Evolutionary conservation across 768 basidiomycete species (phyloP).

Genomic region (Hygrophorus russula): DNA sequence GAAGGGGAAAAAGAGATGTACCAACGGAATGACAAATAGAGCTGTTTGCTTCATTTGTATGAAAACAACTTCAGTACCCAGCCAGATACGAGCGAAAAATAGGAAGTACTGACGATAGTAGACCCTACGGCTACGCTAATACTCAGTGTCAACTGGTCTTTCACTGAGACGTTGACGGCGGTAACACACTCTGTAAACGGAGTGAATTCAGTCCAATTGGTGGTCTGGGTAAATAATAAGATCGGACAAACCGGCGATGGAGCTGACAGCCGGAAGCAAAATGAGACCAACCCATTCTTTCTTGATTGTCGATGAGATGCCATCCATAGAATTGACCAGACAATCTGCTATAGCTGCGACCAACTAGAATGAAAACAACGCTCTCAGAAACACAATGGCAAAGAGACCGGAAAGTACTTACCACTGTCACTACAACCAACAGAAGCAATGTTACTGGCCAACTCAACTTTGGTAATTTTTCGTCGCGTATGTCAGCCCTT

Average conservation of each 20-base stretch:
- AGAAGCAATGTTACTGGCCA: constrained; percentile 43
- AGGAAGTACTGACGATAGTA: constrained; percentile 41
- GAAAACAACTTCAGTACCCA: too few species aligned
- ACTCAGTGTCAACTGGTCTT: constrained; percentile 72
- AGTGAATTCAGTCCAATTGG: too few species aligned
- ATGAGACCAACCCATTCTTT: constrained; percentile 89
- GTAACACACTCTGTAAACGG: constrained; percentile 65
- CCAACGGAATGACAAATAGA: constrained; percentile 55
- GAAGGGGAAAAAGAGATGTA: constrained; percentile 3
- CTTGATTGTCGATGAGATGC: constrained; percentile 52
- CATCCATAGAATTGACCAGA: constrained; percentile 79
- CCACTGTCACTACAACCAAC: constrained; percentile 50
- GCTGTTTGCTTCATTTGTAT: constrained; percentile 48
- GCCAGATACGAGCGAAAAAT: neutral
- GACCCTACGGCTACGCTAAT: constrained; percentile 79
- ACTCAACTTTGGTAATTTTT: constrained; percentile 41
- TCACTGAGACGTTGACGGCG: constrained; percentile 81
- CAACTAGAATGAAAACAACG: constrained; percentile 20
- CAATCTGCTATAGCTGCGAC: constrained; percentile 50
- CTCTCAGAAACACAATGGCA: neutral
- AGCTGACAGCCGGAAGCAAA: constrained; percentile 75
- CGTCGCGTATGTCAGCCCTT: neutral
- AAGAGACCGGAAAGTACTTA: constrained; percentile 20
- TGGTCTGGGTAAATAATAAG: neutral
- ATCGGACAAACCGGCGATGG: constrained; percentile 48